Evolutionary conservation across 805 yeast genomes (phyloP), one percentile per base, ranked within the genome.

Genomic region (Yamadazyma tumulicola): DNA sequence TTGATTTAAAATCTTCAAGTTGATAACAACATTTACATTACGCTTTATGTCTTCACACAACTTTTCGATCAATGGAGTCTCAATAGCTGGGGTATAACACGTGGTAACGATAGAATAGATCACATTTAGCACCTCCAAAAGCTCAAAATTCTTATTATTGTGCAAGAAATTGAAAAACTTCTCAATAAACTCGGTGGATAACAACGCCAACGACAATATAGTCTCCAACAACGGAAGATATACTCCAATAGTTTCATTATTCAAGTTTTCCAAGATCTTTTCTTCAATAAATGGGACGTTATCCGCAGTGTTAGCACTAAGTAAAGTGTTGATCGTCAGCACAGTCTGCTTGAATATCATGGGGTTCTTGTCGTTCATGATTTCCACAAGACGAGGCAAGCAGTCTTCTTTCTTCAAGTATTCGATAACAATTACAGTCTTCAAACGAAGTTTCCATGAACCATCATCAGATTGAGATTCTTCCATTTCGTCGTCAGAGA

Each of bases 391-490:
- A 4, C 22, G 15, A 3, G 37, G 41, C 4, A 53, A 23, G 15
- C 33, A 35, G 5, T 29, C 26, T 2, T 79, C 75, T 12, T 19
- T 21, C 4, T 18, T 15, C 9, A 28, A 19, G 13, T 31, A 23
- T 15, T 23, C 33, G 6, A 72, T 47, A 21, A 78, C 48, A 19
- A 57, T 59, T 5, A 75, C 64, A 0, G 85, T 58, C 34, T 69
- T 71, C 26, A 74, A 61, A 39, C 93, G 62, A 13, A 84, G 56
- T 43, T 75, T 79, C 83, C 89, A 80, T 6, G 64, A 57, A 6
- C 64, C 69, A 34, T 66, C 67, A 34, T 62, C 65, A 13, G 50
- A 54, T 16, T 59, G 63, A 20, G 62, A 63, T 15, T 55, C 58
- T 12, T 62, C 65, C 38, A 54, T 56, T 22, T 67, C 74, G 8